Percentiles rank a stretch among this genome's conserved stretches.
Conservation (phyloP, 768 basidiomycete genomes). For the Atractiella rhizophila region DNA sequence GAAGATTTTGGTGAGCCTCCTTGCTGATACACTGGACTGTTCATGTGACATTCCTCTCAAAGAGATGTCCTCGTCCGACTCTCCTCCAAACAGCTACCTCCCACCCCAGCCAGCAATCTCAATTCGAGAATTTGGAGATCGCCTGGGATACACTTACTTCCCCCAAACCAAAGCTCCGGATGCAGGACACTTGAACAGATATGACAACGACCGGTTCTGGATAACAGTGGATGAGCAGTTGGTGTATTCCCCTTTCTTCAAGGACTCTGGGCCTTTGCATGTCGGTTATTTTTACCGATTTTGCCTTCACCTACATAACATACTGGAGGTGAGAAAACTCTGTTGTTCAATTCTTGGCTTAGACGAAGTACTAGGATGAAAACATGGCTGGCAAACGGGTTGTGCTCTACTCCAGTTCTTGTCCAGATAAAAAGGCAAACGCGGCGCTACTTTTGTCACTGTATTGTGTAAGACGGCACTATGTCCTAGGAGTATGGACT, state of each 20-base stretch:
- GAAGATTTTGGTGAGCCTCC: too few species aligned
- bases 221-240: constrained; percentile 84
- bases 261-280: constrained; percentile 74
- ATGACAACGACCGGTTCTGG: constrained; percentile 39
- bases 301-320: constrained; percentile 71
- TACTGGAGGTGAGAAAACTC: constrained; percentile 37
- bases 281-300: constrained; percentile 24
- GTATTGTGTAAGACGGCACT: constrained; percentile 42
- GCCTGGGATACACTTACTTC: constrained; percentile 13
- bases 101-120: constrained; percentile 8
- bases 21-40: too few species aligned
- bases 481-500: background rate
- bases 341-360: background rate
- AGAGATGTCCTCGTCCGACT: too few species aligned
- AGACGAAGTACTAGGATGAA: background rate
- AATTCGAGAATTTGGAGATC: constrained; percentile 11
- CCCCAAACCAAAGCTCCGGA: constrained; percentile 1
- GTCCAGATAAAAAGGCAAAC: constrained; percentile 70
- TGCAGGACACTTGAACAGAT: constrained; percentile 1
- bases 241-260: constrained; percentile 74
- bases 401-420: constrained; percentile 65
- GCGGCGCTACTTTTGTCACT: constrained; percentile 82
- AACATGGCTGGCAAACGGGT: constrained; percentile 27
- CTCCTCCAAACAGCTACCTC: too few species aligned
- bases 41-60: too few species aligned